Evolutionary conservation across 2,329 filamentous ascomycete genomes (phyloP).

Genomic region (Xylaria multiplex): DNA sequence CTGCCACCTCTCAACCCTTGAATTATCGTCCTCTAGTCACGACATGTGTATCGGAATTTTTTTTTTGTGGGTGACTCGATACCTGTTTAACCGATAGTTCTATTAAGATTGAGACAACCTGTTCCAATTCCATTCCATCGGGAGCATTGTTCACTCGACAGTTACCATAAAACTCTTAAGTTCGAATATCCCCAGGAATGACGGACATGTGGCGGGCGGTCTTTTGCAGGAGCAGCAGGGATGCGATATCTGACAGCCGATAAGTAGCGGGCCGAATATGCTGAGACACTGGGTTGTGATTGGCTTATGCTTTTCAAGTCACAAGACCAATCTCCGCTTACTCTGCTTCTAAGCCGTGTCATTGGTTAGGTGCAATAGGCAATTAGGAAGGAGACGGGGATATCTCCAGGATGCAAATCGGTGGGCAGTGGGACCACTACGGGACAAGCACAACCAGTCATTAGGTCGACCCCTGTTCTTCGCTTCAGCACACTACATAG

Average conservation of each 20-base stretch:
- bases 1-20: not conserved
- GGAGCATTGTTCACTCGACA: too few species aligned
- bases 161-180: too few species aligned
- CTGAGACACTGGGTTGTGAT: conserved; percentile 35
- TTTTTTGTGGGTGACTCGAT: too few species aligned
- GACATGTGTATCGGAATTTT: too few species aligned
- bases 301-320: conserved; percentile 36
- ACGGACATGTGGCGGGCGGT: conserved; percentile 5
- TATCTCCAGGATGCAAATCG: not conserved
- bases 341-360: not conserved
- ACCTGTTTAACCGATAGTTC: too few species aligned
- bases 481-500: not conserved
- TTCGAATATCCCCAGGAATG: too few species aligned
- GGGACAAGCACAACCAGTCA: conserved; percentile 17
- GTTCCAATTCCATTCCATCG: too few species aligned
- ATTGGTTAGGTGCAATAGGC: conserved; percentile 39
- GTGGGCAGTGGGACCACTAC: conserved; percentile 26
- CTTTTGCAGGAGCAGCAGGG: not conserved
- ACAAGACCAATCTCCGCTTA: conserved; percentile 33
- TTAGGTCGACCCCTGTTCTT: not conserved
- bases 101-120: too few species aligned
- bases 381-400: conserved; percentile 39
- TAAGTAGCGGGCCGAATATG: conserved; percentile 47
- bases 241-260: conserved; percentile 36
- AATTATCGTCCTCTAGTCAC: not conserved